Conservation (phyloP, 768 basidiomycete genomes). For the Royoungia palumana region DNA sequence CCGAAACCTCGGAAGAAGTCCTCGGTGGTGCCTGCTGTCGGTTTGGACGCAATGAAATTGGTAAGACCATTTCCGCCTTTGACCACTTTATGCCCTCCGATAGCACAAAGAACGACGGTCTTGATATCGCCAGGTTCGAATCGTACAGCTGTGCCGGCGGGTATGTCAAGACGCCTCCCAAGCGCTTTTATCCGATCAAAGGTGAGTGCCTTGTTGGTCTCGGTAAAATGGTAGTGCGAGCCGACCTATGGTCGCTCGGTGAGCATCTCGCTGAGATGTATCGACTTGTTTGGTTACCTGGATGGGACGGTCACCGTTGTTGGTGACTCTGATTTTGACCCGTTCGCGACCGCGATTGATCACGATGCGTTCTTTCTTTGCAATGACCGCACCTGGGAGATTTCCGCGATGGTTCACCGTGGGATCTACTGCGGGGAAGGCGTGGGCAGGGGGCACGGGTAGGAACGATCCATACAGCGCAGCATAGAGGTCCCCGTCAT, state of each 20-base stretch:
- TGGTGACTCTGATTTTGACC: constrained; percentile 73
- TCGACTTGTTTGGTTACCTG: constrained; percentile 51
- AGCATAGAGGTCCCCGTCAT: constrained; percentile 70
- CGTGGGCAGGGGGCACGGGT: constrained; percentile 63
- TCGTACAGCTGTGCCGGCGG: constrained; percentile 92
- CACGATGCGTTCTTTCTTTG: constrained; percentile 59
- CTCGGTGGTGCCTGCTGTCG: constrained; percentile 36
- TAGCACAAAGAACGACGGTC: constrained; percentile 75
- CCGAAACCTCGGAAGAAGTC: constrained; percentile 51
- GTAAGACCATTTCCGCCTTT: constrained; percentile 76
- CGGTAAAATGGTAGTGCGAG: constrained; percentile 92
- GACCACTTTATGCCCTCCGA: constrained; percentile 68
- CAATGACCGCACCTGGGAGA: constrained; percentile 74
- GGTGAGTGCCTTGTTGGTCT: constrained; percentile 74
- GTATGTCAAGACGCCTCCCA: constrained; percentile 85
- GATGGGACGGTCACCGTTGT: constrained; percentile 90
- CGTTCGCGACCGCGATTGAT: constrained; percentile 76
- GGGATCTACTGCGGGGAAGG: constrained; percentile 58
- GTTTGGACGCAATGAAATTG: constrained; percentile 42
- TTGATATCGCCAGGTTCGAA: constrained; percentile 93
- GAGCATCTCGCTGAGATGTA: neutral
- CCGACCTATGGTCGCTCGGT: constrained; percentile 55
- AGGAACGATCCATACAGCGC: constrained; percentile 96
- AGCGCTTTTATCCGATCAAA: constrained; percentile 85
- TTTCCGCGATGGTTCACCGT: constrained; percentile 49